A percentile compares a stretch with the other conserved stretches of the same genome.
These are phyloP conservation scores for Agrocybe praecox DNA, from an alignment of 768 basidiomycete genomes.

Conservation along the genomic window DNA sequence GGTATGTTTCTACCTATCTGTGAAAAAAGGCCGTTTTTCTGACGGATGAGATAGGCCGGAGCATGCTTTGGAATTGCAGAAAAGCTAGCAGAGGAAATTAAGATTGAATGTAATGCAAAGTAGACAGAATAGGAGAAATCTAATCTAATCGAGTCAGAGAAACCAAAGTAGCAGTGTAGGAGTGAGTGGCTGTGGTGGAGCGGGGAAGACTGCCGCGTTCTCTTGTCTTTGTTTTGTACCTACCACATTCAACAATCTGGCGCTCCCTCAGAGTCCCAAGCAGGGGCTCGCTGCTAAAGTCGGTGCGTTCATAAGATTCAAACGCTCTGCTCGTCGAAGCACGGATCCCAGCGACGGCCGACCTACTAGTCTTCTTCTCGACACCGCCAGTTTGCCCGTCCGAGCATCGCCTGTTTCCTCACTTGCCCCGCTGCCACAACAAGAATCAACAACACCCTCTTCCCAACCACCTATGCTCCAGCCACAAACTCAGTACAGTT, in stretches of 20 bases:
- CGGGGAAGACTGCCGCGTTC: conserved; percentile 4
- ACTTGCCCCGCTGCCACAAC: conserved; percentile 6
- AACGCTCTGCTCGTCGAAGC: conserved; percentile 14
- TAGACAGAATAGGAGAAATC: not conserved
- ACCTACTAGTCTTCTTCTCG: not conserved
- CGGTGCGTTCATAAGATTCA: conserved; percentile 17
- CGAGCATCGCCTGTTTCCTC: conserved; percentile 7
- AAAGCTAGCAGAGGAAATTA: conserved; percentile 34
- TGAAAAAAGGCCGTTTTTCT: not conserved
- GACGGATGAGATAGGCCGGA: conserved; percentile 23
- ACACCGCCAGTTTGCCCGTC: not conserved
- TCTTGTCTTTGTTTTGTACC: conserved; percentile 3
- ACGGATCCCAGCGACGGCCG: conserved; percentile 8
- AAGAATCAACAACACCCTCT: conserved; percentile 11
- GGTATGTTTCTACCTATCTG: conserved; percentile 22
- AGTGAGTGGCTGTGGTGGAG: conserved; percentile 14
- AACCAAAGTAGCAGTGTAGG: conserved; percentile 1
- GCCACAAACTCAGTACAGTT: conserved; percentile 20
- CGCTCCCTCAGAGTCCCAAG: conserved; percentile 14
- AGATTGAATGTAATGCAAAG: conserved; percentile 17
- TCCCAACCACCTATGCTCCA: conserved; percentile 14
- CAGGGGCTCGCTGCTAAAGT: conserved; percentile 19
- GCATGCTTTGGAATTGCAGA: conserved; percentile 33
- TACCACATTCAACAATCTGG: conserved; percentile 16
- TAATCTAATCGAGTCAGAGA: not conserved